Evolutionary conservation across 164 flowering plant genomes (phyloP), one percentile per base, ranked within the genome.

Genomic region (Tetrastigma voinierianum): DNA sequence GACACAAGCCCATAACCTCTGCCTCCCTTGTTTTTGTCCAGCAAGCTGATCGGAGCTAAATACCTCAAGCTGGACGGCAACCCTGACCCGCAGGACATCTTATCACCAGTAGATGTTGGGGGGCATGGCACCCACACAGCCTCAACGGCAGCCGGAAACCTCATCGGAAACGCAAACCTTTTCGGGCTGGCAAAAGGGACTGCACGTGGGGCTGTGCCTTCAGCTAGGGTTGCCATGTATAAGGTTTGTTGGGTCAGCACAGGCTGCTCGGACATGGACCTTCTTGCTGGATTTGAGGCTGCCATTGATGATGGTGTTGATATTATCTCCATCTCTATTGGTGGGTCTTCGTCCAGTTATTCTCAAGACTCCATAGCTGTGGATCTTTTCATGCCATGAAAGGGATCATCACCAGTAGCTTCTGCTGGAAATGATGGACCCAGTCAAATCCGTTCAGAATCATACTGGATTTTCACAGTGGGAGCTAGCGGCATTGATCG

Each of bases 121-220:
- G 97, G 97, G 10, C 98, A 93, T 55, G 98, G 98, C 12, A 83
- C 91, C 2, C 98, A 93, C 78, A 91, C 96, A 15, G 67, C 98
- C 17, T 93, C 98, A 9, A 93, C 91, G 1, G 44, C 66, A 61
- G 91, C 90, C 7, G 94, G 98, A 16, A 75, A 57, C 6, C 19
- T 44, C 4, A 83, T 89, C 2, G 46, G 32, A 1, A 67, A 77
- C 10, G 93, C 93, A 17, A 84, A 69, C 72, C 84, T 89, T 21
- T 80, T 15, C 44, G 97, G 98, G 11, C 75, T 89, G 5, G 94
- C 86, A 18, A 19, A 68, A 25, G 98, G 97, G 13, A 80, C 84
- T 0, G 90, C 96, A 0, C 75, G 94, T 1, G 96, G 98, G 12
- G 97, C 81, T 0, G 96, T 86, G 43, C 96, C 96, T 0, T 68